Evolutionary conservation across 2,329 filamentous ascomycete species (phyloP).

Genomic region (Cercospora sp.): DNA sequence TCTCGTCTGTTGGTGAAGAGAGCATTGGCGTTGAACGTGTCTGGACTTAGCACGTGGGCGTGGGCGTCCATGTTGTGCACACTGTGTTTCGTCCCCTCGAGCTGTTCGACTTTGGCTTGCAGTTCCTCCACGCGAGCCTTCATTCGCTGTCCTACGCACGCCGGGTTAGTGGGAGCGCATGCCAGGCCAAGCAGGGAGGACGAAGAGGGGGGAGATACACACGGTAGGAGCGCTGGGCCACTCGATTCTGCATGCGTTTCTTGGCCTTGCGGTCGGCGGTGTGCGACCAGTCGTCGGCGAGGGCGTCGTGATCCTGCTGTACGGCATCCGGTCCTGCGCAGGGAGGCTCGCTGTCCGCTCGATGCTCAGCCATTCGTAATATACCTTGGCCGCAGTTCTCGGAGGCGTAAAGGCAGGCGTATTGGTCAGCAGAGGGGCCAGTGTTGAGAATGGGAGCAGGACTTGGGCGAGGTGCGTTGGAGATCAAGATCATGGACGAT

Average conservation of each 20-base stretch:
- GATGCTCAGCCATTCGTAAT: conserved; percentile 1
- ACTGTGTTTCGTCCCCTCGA: conserved; percentile 4
- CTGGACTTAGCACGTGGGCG: not conserved
- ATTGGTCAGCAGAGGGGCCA: not conserved
- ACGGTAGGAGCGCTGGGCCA: conserved; percentile 12
- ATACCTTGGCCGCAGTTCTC: not conserved
- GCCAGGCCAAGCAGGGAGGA: not conserved
- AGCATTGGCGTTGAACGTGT: not conserved
- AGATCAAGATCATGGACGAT: not conserved
- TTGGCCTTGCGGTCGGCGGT: conserved; percentile 7
- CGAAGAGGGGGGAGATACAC: not conserved
- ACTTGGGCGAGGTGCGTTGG: not conserved
- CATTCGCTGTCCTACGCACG: conserved; percentile 5
- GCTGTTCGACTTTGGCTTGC: conserved; percentile 6
- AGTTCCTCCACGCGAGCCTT: conserved; percentile 11
- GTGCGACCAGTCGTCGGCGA: conserved; percentile 5
- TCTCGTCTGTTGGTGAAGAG: not conserved
- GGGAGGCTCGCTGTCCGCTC: conserved; percentile 5
- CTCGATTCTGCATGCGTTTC: conserved; percentile 12
- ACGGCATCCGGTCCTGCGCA: not conserved
- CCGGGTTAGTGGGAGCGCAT: not conserved
- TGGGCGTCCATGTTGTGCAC: not conserved
- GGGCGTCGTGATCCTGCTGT: not conserved
- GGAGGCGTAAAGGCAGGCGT: not conserved
- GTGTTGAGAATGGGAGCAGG: not conserved